A percentile compares a stretch with the other conserved stretches of the same genome.
These are phyloP conservation scores for Cenococcum geophilum DNA, from an alignment of 495 filamentous ascomycete species.

Conservation along the genomic window DNA sequence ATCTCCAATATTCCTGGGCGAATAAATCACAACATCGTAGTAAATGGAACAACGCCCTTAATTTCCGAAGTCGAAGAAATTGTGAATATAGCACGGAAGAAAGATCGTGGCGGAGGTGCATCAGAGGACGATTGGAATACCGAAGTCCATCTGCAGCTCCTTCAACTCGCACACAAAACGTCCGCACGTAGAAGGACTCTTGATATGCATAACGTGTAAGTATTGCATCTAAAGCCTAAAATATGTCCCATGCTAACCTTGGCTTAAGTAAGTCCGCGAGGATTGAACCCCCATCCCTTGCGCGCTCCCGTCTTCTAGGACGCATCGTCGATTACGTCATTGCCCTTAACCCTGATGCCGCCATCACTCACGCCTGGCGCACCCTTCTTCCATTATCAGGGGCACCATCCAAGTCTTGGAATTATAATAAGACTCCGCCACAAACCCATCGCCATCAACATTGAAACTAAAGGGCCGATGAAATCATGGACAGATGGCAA, in stretches of 20 bases:
- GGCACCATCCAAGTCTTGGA: conserved; percentile 18
- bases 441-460: conserved; percentile 22
- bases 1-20: conserved; percentile 22
- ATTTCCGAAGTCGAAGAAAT: conserved; percentile 14
- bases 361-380: conserved; percentile 15
- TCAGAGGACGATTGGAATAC: conserved; percentile 29
- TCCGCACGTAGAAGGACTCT: neutral
- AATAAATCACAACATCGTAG: conserved; percentile 10
- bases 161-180: conserved; percentile 24
- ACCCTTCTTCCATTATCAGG: conserved; percentile 12
- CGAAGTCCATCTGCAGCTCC: conserved; percentile 26
- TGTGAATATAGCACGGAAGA: conserved; percentile 17
- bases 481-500: conserved; percentile 27
- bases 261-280: conserved; percentile 16
- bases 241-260: conserved; percentile 13
- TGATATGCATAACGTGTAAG: neutral
- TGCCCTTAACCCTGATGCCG: conserved; percentile 17
- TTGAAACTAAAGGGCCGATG: conserved; percentile 26
- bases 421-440: conserved; percentile 18
- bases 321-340: conserved; percentile 24
- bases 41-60: conserved; percentile 16
- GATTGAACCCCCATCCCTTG: conserved; percentile 19
- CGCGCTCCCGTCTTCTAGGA: conserved; percentile 15
- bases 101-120: conserved; percentile 19
- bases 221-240: neutral